These are phyloP conservation scores for Triticum timopheevii DNA, from an alignment of 176 grass and related monocot genomes.

Conservation along the genomic window DNA sequence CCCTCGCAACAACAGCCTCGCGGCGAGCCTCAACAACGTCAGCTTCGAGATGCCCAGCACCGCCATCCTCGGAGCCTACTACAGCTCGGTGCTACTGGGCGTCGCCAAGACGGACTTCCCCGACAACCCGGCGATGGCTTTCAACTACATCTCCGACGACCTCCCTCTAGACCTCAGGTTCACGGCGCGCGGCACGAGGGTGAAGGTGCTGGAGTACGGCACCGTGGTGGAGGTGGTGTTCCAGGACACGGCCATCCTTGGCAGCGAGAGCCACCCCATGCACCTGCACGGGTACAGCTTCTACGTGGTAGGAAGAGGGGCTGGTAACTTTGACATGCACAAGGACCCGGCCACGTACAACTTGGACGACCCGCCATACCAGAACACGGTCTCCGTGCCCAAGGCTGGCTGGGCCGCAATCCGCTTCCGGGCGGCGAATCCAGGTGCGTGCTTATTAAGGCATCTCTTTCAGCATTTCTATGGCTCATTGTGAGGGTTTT, in stretches of 20 bases:
- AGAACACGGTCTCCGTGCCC: conserved; percentile 34
- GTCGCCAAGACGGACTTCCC: conserved; percentile 50
- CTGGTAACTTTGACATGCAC: not conserved
- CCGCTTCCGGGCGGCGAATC: conserved; percentile 36
- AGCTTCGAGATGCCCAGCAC: conserved; percentile 20
- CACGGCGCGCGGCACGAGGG: conserved; percentile 40
- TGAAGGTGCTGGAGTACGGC: conserved; percentile 68
- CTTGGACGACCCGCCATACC: conserved; percentile 33
- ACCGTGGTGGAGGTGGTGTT: conserved; percentile 44
- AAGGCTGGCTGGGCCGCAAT: conserved; percentile 33
- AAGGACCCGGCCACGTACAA: conserved; percentile 26
- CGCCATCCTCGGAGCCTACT: conserved; percentile 40
- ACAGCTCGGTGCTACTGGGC: not conserved
- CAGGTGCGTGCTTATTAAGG: conserved; percentile 6
- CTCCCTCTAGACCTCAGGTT: not conserved
- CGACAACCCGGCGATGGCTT: conserved; percentile 25
- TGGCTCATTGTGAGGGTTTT: not conserved
- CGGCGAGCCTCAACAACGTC: conserved; percentile 55
- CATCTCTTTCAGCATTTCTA: not conserved
- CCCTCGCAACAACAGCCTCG: not conserved
- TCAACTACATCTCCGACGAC: conserved; percentile 35
- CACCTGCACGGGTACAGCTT: conserved; percentile 41
- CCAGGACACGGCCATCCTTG: conserved; percentile 30
- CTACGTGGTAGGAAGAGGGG: conserved; percentile 35
- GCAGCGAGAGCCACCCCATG: conserved; percentile 33